Evolutionary conservation across 495 filamentous ascomycete genomes (phyloP), one percentile per base, ranked within the genome.

Genomic region (Amniculicola lignicola): DNA sequence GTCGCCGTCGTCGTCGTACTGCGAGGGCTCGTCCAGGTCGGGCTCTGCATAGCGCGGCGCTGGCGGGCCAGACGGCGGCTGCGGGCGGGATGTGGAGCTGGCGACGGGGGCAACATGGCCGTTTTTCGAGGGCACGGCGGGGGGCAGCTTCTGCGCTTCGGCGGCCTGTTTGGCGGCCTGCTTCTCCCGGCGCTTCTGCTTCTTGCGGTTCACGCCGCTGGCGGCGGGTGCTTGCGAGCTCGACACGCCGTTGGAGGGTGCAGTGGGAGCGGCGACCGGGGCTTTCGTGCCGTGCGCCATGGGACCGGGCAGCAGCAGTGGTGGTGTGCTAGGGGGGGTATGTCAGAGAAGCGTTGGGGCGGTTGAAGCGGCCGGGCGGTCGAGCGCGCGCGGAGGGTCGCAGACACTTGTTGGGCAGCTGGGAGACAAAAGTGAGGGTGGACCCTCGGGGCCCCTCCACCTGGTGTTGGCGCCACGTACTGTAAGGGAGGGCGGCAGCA

Each of bases 191-290:
- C 72, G 81, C 71, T 95, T 95, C 69, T 91, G 87, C 71, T 96
- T 96, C 74, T 96, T 96, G 66, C 87, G 82, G 71, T 96, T 96
- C 36, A 92, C 86, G 3, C 59, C 65, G 10, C 41, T 51, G 22
- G 57, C 42, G 3, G 38, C 59, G 22, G 62, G 40, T 19, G 62
- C 5, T 6, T 56, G 38, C 18, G 41, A 5, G 16, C 22, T 54
- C 2, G 49, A 42, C 27, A 63, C 46, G 54, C 67, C 67, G 42
- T 69, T 71, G 36, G n/a, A n/a, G n/a, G 43, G 41, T 41, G 61
- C 16, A 33, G 56, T 52, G 21, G 65, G 50, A 25, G 59, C 42
- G 51, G 62, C 59, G 49, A 51, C 41, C 41, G 55, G 31, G 28
- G 41, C 62, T 53, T 65, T 71, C 19, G 69, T 51, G 61, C 61